Percentiles rank a stretch among this genome's conserved stretches.
Conservation (phyloP, 345 rosid genomes). For the Citrus cavaleriei region DNA sequence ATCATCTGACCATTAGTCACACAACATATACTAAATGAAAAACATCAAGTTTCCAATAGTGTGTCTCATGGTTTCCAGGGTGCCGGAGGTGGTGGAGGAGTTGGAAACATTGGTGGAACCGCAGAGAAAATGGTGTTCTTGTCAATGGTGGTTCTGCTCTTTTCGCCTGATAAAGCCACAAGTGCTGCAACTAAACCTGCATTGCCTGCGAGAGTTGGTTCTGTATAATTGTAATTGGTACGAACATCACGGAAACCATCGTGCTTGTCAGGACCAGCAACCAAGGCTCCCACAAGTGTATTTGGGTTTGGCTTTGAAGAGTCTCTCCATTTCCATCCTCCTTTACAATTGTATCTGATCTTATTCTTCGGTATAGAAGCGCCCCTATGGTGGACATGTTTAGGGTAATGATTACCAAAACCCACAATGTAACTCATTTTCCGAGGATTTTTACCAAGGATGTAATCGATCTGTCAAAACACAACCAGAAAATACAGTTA, state of each 20-base stretch:
- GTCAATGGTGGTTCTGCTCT: conserved; percentile 50
- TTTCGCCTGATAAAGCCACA: conserved; percentile 80
- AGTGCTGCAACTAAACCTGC: conserved; percentile 95
- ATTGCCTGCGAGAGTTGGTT: conserved; percentile 91
- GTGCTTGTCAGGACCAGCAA: conserved; percentile 92
- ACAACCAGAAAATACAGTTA: conserved; percentile 2
- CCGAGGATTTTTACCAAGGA: conserved; percentile 89
- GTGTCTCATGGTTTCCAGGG: conserved; percentile 85
- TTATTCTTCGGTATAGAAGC: conserved; percentile 90
- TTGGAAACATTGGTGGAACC: conserved; percentile 93
- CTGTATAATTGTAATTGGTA: conserved; percentile 88
- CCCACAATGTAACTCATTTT: conserved; percentile 95
- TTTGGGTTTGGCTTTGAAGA: conserved; percentile 77
- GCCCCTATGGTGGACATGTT: conserved; percentile 83
- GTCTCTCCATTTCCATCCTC: conserved; percentile 99
- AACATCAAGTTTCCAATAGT: neutral
- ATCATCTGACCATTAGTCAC: conserved; percentile 26
- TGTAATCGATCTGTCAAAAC: conserved; percentile 69
- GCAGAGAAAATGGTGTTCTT: conserved; percentile 94
- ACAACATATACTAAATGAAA: neutral
- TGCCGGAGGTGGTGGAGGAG: conserved; percentile 96
- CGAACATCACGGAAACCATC: conserved; percentile 90
- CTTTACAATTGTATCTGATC: conserved; percentile 80
- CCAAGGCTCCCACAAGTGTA: conserved; percentile 90
- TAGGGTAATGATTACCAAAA: conserved; percentile 75